These are phyloP conservation scores for Ophiocordyceps camponoti-floridani DNA, from an alignment of 2,329 filamentous ascomycete genomes.

Conservation along the genomic window DNA sequence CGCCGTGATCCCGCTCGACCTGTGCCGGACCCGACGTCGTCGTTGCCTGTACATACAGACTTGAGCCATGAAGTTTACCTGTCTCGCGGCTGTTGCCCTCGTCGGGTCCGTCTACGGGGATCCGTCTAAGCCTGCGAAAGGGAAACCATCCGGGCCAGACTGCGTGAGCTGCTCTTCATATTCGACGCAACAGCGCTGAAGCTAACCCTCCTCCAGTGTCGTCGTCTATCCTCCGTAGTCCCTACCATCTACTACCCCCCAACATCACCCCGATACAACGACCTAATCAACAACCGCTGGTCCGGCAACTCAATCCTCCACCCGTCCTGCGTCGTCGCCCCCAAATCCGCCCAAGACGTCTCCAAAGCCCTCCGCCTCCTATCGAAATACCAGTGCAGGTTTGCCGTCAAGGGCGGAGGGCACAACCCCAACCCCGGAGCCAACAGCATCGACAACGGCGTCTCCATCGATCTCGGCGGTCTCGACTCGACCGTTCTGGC, in stretches of 20 bases:
- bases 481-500: conserved; percentile 8
- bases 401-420: conserved; percentile 23
- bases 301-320: not conserved
- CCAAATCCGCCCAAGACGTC: conserved; percentile 8
- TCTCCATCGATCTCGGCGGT: conserved; percentile 20
- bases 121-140: not conserved
- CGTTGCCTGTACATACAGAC: too few relatives aligned
- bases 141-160: not conserved
- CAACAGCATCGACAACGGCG: conserved; percentile 19
- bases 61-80: not conserved
- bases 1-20: too few relatives aligned
- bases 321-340: conserved; percentile 8
- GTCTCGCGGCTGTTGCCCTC: not conserved
- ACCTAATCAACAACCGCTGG: not conserved
- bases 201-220: not conserved
- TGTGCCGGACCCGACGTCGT: too few relatives aligned
- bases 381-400: not conserved
- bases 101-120: not conserved
- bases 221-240: not conserved
- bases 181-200: not conserved
- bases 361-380: not conserved
- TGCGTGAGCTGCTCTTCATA: not conserved
- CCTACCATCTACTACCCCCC: not conserved
- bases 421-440: conserved; percentile 21
- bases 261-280: not conserved